phyloP scores from a whole-genome alignment of 2,329 filamentous ascomycete species.

The Nemania serpens region DNA sequence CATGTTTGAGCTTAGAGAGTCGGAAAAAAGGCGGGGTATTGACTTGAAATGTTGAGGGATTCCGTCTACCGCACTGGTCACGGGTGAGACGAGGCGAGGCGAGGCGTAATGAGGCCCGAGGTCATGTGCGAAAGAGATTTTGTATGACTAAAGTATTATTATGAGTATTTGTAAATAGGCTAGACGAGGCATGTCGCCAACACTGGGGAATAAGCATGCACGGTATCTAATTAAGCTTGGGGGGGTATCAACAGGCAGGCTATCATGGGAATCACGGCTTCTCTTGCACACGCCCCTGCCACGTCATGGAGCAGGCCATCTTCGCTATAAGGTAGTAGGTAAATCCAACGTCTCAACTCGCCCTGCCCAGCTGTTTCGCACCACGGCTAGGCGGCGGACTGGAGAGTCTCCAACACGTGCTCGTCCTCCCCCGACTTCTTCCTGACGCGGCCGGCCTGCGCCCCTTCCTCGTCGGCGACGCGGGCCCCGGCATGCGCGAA shows the following conservation, averaged over 20 bases:
- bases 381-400: too few relatives aligned
- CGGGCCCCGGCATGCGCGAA: constrained; percentile 23
- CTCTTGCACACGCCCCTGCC: too few relatives aligned
- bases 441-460: neutral
- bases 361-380: neutral
- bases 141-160: too few relatives aligned
- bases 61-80: neutral
- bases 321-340: neutral
- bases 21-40: constrained; percentile 81
- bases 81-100: too few relatives aligned
- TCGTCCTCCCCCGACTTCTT: neutral
- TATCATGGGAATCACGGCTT: too few relatives aligned
- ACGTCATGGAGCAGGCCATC: too few relatives aligned
- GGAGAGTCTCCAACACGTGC: constrained; percentile 1
- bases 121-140: neutral
- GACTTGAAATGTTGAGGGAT: constrained; percentile 72
- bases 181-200: too few relatives aligned
- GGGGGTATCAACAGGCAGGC: too few relatives aligned
- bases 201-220: too few relatives aligned
- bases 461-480: neutral
- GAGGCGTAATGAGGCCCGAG: neutral
- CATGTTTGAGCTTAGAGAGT: constrained; percentile 95
- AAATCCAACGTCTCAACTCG: neutral
- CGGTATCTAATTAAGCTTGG: too few relatives aligned
- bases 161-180: too few relatives aligned